Conservation (phyloP, 208 protist species). For the Strigomonas culicis region DNA sequence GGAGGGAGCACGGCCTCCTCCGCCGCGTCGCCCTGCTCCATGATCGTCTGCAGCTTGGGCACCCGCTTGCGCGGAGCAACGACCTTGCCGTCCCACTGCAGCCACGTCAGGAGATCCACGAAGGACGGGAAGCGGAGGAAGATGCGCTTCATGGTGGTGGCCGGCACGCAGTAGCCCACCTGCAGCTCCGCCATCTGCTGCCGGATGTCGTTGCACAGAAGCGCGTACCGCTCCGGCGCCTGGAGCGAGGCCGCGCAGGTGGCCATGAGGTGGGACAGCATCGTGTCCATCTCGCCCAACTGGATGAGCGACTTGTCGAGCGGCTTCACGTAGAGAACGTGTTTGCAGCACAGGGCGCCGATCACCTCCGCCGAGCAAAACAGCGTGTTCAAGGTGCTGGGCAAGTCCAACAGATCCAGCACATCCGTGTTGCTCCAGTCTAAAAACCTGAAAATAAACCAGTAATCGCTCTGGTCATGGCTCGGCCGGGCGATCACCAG, state of each 20-base stretch:
- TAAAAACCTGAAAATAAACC: slow-evolving; percentile 7
- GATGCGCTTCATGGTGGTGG: background rate
- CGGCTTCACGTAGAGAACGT: slow-evolving; percentile 1
- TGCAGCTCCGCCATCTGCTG: background rate
- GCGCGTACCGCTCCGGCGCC: background rate
- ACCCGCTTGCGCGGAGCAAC: no score
- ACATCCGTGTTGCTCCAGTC: background rate
- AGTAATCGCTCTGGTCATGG: background rate
- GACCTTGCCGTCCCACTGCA: slow-evolving; percentile 7
- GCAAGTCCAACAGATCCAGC: background rate
- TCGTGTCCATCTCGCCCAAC: slow-evolving; percentile 8
- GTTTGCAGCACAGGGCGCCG: background rate
- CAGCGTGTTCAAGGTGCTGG: background rate
- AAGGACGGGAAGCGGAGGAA: slow-evolving; percentile 5
- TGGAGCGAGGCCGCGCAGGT: background rate
- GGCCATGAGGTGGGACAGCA: background rate
- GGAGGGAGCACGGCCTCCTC: no score
- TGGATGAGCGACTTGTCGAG: background rate
- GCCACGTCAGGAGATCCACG: background rate
- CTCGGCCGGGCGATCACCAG: background rate
- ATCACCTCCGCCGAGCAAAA: background rate
- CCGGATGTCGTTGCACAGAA: background rate
- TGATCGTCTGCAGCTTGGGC: no score
- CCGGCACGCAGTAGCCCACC: background rate
- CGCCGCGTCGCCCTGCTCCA: no score